phyloP scores from a whole-genome alignment of 148 eudicot species.

The Rhododendron ovatum region DNA sequence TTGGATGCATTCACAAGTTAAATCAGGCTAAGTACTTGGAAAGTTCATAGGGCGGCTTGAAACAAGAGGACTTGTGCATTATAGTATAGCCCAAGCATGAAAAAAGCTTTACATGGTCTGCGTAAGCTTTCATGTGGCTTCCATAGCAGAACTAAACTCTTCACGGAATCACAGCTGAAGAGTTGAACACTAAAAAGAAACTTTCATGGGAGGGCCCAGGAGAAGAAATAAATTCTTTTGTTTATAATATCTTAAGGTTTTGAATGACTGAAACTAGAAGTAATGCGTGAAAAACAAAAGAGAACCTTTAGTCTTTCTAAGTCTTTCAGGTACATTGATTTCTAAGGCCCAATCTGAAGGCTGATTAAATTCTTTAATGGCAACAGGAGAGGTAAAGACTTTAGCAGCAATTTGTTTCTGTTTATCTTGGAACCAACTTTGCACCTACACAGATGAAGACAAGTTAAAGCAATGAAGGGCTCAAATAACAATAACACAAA shows the following conservation, averaged over 20 bases:
- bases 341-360: conserved; percentile 7
- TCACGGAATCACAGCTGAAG: neutral
- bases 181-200: neutral
- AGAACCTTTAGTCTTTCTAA: conserved; percentile 31
- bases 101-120: neutral
- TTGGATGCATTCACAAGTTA: neutral
- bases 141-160: neutral
- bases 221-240: neutral
- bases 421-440: conserved; percentile 66
- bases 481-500: neutral
- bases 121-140: neutral
- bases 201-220: neutral
- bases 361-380: conserved; percentile 12
- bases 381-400: neutral
- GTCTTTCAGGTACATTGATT: conserved; percentile 2
- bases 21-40: neutral
- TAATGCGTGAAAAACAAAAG: neutral
- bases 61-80: neutral
- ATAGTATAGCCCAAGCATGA: neutral
- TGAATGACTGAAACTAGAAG: neutral
- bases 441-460: conserved; percentile 40
- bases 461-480: neutral
- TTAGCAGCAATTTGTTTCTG: conserved; percentile 22
- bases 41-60: neutral
- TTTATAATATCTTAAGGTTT: neutral